Base-by-base conservation (phyloP, 1,284 basidiomycete species). In the Apiotrichum veenhuisii region DNA sequence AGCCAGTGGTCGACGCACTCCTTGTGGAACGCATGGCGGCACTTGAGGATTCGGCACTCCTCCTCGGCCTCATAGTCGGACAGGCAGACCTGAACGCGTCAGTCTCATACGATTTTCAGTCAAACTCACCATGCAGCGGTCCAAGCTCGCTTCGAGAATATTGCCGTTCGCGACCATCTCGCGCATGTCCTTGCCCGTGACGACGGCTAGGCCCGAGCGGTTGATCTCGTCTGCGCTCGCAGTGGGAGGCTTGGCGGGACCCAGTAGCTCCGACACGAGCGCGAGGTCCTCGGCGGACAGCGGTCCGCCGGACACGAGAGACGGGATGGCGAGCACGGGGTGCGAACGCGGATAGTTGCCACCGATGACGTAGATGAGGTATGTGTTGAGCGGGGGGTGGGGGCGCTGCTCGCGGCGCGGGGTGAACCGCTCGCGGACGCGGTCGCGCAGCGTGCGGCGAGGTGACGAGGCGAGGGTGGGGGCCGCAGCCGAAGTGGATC, bases 1-100 rank as follows among this genome's bases (percentile, higher is more conserved):
- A 95, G 78, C 91, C 91, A 94, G 45, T 73, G 72, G 74, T 95
- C 91, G 10, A 95, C 89, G 65, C 91, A 95, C 14, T 77, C 79
- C 66, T 85, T 85, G 70, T 95, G 91, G 81, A 91, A 94, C 11
- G 84, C 85, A 75, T 95, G 91, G 64, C 84, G 82, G 76, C 91
- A 94, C 9, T 78, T 78, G 77, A 95, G 82, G 44, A 94, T 77
- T 22, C 91, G 84, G 52, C 91, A 78, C 34, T 89, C 84, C 45
- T 90, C 87, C 40, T 87, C 85, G 1, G 79, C 69, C 40, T 82
- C 81, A 71, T 92, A 93, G 55, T 91, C 89, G 55, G 88, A 86
- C 50, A 93, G 78, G 72, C 91, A 95, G 47, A 93, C 87, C 64
- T 91, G 79, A 66, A 87, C 85, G 12, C 4, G 11, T 27, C 25